Evolutionary conservation across 495 filamentous ascomycete genomes (phyloP), one percentile per base, ranked within the genome.

Genomic region (Lasiosphaeria ovina): DNA sequence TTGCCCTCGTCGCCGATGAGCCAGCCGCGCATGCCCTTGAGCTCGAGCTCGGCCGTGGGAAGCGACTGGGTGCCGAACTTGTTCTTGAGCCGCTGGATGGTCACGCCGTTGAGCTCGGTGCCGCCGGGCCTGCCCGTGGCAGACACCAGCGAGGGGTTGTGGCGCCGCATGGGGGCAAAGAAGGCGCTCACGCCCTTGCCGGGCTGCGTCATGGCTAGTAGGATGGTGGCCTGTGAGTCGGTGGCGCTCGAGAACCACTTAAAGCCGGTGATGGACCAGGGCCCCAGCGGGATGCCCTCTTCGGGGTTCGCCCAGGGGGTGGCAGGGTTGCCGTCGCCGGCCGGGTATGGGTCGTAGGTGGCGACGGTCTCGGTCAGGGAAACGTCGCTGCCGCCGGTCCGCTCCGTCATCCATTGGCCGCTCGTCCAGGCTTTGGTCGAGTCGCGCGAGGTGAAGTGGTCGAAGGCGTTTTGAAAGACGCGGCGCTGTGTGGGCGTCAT

Each of bases 331-430:
- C 44, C 1, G 9, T 54, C 51, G 58, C 72, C 34, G 49, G 72
- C 42, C 44, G 68, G 44, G 54, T 58, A 59, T 59, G 65, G 31
- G 42, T 33, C 9, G 49, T 61, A 59, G 62, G 69, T 59, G 71
- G 81, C 36, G 79, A 89, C 61, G 2, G 89, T 93, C 69, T 93
- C 89, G 0, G 86, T 89, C 50, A 78, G 81, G 6, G 84, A 83
- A 3, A 92, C 86, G 62, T 93, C 89, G 61, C 85, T 88, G 3
- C 89, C 89, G 7, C 89, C 89, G 0, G 80, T 73, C n/a, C 89
- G 81, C 64, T 92, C 89, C 0, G 90, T 92, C 90, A 93, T 93
- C 90, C 90, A 93, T 67, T 93, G 89, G 0, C 90, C 89, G 35
- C 81, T 86, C 4, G 89, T 92, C 89, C 89, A 92, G 14, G 82